Conservation (phyloP, 805 yeast genomes). For the Starmerella gropengiesseri region DNA sequence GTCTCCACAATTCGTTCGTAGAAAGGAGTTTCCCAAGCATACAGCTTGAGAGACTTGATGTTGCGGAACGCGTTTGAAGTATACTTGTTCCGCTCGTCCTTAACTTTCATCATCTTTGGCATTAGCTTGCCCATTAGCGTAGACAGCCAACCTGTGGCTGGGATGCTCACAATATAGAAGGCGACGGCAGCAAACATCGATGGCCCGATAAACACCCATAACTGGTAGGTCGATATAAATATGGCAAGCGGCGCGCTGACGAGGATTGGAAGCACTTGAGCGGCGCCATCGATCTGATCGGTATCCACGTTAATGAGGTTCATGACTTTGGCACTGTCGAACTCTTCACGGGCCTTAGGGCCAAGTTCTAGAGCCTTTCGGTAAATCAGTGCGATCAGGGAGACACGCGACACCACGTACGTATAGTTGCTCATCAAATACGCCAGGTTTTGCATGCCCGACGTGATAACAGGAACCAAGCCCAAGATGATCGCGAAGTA, state of each 20-base stretch:
- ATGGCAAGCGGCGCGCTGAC: constrained; percentile 92
- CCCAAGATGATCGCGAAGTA: constrained; percentile 22
- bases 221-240: constrained; percentile 56
- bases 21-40: constrained; percentile 92
- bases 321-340: constrained; percentile 83
- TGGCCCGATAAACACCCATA: constrained; percentile 63
- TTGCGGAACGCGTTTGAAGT: constrained; percentile 79
- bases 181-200: constrained; percentile 86
- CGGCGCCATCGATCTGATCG: constrained; percentile 70
- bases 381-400: constrained; percentile 54
- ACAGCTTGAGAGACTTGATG: constrained; percentile 81
- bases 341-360: constrained; percentile 48
- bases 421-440: constrained; percentile 13
- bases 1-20: constrained; percentile 51
- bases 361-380: constrained; percentile 61
- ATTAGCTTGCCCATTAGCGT: constrained; percentile 49
- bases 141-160: constrained; percentile 59
- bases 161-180: constrained; percentile 64
- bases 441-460: constrained; percentile 17
- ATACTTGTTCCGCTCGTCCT: constrained; percentile 82
- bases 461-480: constrained; percentile 18
- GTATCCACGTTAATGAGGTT: constrained; percentile 89
- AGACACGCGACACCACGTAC: constrained; percentile 18
- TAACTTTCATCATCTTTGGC: constrained; percentile 68
- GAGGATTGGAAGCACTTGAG: constrained; percentile 59